A percentile compares a stretch with the other conserved stretches of the same genome.
Conservation (phyloP, 192 early-diverging fungal species). For the Coemansia sp. region DNA sequence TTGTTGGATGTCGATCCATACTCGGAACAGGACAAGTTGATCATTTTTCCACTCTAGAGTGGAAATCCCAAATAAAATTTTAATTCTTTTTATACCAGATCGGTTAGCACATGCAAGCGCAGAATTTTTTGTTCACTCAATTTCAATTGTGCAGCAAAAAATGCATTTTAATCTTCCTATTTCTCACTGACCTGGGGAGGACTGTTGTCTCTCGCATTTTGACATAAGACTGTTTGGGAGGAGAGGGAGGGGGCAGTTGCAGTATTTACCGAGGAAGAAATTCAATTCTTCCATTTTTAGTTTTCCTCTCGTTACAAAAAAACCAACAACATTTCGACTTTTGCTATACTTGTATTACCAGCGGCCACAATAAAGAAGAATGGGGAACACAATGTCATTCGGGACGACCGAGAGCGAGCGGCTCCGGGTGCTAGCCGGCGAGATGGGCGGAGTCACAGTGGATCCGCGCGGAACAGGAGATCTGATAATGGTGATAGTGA, state of each 20-base stretch:
- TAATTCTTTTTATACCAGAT: not conserved
- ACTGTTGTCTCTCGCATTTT: too few relatives aligned
- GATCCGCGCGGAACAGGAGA: slow-evolving; percentile 35
- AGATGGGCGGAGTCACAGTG: not conserved
- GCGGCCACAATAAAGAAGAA: not conserved
- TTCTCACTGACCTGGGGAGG: not conserved
- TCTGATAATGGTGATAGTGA: slow-evolving; percentile 15
- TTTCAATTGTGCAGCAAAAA: not conserved
- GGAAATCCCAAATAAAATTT: too few relatives aligned
- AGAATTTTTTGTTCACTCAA: not conserved
- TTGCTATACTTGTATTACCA: not conserved
- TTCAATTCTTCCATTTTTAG: too few relatives aligned
- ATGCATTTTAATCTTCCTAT: not conserved
- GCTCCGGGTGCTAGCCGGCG: slow-evolving; percentile 12
- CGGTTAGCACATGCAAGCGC: not conserved
- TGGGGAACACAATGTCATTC: slow-evolving; percentile 37
- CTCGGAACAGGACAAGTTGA: too few relatives aligned
- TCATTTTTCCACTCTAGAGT: too few relatives aligned
- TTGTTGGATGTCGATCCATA: not conserved
- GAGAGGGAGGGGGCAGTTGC: too few relatives aligned
- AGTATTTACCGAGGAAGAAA: too few relatives aligned
- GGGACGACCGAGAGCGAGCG: slow-evolving; percentile 23
- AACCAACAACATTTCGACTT: too few relatives aligned
- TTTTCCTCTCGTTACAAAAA: too few relatives aligned
- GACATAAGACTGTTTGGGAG: too few relatives aligned